Conservation (phyloP, 805 yeast genomes). For the Sungouiozyma intestinalis region DNA sequence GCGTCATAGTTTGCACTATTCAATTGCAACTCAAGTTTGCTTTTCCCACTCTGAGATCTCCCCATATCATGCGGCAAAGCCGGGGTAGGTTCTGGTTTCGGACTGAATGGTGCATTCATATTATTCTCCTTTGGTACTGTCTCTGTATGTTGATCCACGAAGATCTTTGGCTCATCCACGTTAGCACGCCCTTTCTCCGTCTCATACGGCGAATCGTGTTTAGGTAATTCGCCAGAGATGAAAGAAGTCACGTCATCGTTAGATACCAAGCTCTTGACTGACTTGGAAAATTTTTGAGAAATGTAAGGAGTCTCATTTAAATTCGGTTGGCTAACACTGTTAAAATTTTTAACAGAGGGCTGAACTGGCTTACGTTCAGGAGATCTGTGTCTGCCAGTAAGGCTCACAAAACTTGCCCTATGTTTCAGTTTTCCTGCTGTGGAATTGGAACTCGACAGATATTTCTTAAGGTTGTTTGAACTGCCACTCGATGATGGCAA, state of each 20-base stretch:
- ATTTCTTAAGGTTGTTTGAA: not conserved
- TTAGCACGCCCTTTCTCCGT: too few species aligned
- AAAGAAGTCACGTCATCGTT: not conserved
- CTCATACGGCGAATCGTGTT: not conserved
- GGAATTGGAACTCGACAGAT: not conserved
- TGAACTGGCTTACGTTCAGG: not conserved
- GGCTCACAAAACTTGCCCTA: not conserved
- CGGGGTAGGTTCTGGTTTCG: not conserved
- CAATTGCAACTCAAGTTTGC: conserved; percentile 2
- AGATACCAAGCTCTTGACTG: not conserved
- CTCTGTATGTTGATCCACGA: too few species aligned
- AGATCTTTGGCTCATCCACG: too few species aligned
- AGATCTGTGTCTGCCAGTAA: not conserved
- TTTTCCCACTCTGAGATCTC: not conserved
- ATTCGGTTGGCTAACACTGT: not conserved
- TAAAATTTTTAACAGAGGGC: not conserved
- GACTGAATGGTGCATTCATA: not conserved
- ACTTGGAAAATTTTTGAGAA: not conserved
- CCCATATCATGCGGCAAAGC: not conserved
- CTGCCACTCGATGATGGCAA: not conserved
- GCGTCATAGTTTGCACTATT: conserved; percentile 30
- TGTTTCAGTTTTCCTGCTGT: not conserved
- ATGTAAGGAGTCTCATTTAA: not conserved
- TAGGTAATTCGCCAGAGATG: not conserved
- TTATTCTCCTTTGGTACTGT: too few species aligned